phyloP scores from a whole-genome alignment of 345 rosid species.

The Salix udensis region DNA sequence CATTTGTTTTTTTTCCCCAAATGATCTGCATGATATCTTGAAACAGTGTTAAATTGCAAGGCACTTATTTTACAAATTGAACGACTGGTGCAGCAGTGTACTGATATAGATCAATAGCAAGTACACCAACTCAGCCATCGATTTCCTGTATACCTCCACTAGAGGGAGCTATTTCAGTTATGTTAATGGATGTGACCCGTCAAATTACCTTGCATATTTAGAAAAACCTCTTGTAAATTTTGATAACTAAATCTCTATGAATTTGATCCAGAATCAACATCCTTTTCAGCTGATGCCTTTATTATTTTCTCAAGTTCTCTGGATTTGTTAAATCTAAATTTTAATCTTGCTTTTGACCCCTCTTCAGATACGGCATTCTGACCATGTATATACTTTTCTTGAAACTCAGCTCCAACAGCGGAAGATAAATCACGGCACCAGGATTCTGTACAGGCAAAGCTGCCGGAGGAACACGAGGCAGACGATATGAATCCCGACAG shows the following conservation, averaged over 20 bases:
- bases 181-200: not conserved
- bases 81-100: no score
- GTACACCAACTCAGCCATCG: not conserved
- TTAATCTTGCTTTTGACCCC: not conserved
- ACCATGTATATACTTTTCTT: not conserved
- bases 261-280: not conserved
- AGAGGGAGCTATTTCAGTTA: not conserved
- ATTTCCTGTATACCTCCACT: not conserved
- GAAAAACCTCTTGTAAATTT: not conserved
- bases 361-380: not conserved
- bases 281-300: not conserved
- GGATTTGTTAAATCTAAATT: not conserved
- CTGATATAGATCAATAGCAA: not conserved
- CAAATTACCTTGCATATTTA: not conserved
- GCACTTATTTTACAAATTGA: not conserved
- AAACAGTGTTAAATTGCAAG: not conserved
- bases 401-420: conserved; percentile 31
- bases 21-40: not conserved
- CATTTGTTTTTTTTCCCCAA: not conserved
- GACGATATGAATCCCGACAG: conserved; percentile 32
- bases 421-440: conserved; percentile 49
- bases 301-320: not conserved
- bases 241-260: not conserved
- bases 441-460: conserved; percentile 42
- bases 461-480: conserved; percentile 35